These are phyloP conservation scores for Sindora glabra DNA, from an alignment of 306 rosid genomes.

Conservation along the genomic window DNA sequence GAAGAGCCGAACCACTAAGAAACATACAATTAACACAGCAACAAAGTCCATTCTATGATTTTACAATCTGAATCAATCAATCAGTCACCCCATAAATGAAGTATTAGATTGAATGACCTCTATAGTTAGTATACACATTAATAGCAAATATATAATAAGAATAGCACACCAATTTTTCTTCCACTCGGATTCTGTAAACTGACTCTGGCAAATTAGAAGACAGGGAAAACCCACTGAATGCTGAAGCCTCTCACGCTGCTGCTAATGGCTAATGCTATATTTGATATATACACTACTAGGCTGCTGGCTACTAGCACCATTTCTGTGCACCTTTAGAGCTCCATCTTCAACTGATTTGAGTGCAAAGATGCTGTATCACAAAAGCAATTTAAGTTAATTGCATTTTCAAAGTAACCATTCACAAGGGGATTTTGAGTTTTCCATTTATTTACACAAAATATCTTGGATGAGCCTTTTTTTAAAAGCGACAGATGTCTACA, in stretches of 20 bases:
- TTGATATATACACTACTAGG: constrained; percentile 65
- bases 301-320: constrained; percentile 37
- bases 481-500: no score
- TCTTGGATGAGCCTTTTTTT: no score
- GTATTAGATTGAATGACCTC: constrained; percentile 45
- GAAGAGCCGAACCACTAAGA: constrained; percentile 15
- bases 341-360: constrained; percentile 86
- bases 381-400: constrained; percentile 4
- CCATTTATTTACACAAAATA: no score
- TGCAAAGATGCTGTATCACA: constrained; percentile 65
- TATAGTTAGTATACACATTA: constrained; percentile 39
- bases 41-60: constrained; percentile 37
- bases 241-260: constrained; percentile 37
- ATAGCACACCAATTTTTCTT: constrained; percentile 37
- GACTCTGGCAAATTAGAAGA: constrained; percentile 45
- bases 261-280: constrained; percentile 59
- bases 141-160: constrained; percentile 29
- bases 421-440: neutral
- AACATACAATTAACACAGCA: constrained; percentile 23
- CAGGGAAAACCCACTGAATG: constrained; percentile 39
- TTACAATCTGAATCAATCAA: constrained; percentile 46
- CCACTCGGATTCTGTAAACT: constrained; percentile 46
- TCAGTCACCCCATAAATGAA: constrained; percentile 38
- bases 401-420: constrained; percentile 1
- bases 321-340: constrained; percentile 47